phyloP scores from a whole-genome alignment of 2,329 filamentous ascomycete genomes.

The Capronia coronata region DNA sequence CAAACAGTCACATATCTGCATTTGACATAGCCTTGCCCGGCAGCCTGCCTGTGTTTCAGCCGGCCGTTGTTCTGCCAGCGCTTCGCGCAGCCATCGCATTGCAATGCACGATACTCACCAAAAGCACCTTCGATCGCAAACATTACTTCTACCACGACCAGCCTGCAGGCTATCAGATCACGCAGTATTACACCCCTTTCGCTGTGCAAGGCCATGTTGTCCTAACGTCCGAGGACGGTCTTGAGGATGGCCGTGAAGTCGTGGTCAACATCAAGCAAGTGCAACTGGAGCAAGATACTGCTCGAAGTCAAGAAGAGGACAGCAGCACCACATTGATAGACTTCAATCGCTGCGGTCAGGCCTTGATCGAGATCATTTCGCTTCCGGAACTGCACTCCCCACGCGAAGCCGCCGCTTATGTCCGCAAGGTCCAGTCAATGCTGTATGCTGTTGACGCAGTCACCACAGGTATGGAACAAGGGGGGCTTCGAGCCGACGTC shows the following conservation, averaged over 20 bases:
- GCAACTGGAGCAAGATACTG: constrained; percentile 96
- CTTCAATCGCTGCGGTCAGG: constrained; percentile 86
- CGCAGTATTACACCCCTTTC: constrained; percentile 78
- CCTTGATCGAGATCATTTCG: constrained; percentile 92
- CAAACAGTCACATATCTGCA: constrained; percentile 79
- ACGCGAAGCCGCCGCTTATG: constrained; percentile 76
- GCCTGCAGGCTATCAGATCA: constrained; percentile 93
- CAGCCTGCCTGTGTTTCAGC: constrained; percentile 79
- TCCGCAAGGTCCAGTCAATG: constrained; percentile 78
- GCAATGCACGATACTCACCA: constrained; percentile 66
- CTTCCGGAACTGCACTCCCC: constrained; percentile 81
- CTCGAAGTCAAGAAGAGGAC: constrained; percentile 78
- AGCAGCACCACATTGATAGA: constrained; percentile 72
- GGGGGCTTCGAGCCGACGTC: constrained; percentile 84
- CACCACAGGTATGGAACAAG: constrained; percentile 85
- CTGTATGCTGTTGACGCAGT: constrained; percentile 77
- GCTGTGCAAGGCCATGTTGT: constrained; percentile 65
- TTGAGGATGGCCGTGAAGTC: constrained; percentile 64
- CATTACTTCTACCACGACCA: constrained; percentile 99
- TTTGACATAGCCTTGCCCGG: constrained; percentile 90
- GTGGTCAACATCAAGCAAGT: constrained; percentile 82
- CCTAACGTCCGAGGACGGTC: constrained; percentile 69
- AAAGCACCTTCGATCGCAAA: constrained; percentile 87
- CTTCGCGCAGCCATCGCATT: constrained; percentile 80
- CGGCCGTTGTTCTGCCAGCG: constrained; percentile 77